Conservation (phyloP, 2,329 filamentous ascomycete species). For the Stachybotrys elegans region DNA sequence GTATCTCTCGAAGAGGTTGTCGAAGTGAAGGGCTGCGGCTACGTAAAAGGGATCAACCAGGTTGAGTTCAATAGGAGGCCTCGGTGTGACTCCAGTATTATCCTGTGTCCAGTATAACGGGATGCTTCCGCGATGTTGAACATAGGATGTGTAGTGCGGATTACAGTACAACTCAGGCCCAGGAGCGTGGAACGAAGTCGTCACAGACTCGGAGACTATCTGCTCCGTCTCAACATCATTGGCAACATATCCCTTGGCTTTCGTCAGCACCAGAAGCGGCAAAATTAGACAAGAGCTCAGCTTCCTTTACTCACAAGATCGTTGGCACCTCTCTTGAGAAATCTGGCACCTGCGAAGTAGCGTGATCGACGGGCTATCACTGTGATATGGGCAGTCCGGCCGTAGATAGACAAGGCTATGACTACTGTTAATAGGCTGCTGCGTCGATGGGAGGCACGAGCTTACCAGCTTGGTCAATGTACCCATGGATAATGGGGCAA, state of each 20-base stretch:
- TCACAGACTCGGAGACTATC: conserved; percentile 90
- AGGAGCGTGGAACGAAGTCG: conserved; percentile 91
- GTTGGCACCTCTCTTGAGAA: conserved; percentile 90
- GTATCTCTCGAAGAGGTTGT: conserved; percentile 89
- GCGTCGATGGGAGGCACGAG: not conserved
- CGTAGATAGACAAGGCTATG: conserved; percentile 72
- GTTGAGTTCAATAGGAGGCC: conserved; percentile 92
- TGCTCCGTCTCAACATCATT: conserved; percentile 99
- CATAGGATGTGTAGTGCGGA: conserved; percentile 90
- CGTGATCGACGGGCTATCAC: conserved; percentile 89
- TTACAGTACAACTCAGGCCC: conserved; percentile 81
- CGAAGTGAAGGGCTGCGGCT: conserved; percentile 88
- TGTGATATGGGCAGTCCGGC: conserved; percentile 83
- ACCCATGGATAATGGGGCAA: conserved; percentile 90
- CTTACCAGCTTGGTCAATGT: conserved; percentile 77
- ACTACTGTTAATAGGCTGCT: conserved; percentile 4
- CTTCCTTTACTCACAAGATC: conserved; percentile 62
- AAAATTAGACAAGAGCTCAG: not conserved
- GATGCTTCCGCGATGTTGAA: conserved; percentile 95
- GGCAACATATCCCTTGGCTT: conserved; percentile 76
- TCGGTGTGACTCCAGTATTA: conserved; percentile 89
- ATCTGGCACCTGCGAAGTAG: conserved; percentile 90
- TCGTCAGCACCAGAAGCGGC: not conserved
- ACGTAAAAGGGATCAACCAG: conserved; percentile 95
- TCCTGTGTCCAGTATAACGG: conserved; percentile 97